phyloP scores from a whole-genome alignment of 2,329 filamentous ascomycete genomes.

The Talaromyces sp. region DNA sequence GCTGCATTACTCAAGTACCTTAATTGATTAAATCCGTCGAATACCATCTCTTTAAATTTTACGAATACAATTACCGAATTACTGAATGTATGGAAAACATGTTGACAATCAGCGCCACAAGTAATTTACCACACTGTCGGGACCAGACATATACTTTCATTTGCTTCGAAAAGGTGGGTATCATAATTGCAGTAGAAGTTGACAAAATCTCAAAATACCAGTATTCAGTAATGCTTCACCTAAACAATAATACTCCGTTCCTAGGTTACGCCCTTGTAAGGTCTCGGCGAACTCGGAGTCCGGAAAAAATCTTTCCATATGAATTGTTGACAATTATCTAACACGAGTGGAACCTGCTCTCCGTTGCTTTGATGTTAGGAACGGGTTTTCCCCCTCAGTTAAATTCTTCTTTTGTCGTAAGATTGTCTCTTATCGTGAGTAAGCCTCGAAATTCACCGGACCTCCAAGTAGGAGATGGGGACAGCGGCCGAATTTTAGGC shows the following conservation, averaged over 20 bases:
- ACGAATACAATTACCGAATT: not conserved
- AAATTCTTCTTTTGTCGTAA: not conserved
- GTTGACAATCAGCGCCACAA: not conserved
- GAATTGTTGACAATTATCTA: not conserved
- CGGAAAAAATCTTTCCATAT: not conserved
- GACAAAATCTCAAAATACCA: not conserved
- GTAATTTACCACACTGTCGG: slow-evolving; percentile 1
- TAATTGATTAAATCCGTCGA: not conserved
- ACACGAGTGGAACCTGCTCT: not conserved
- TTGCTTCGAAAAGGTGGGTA: not conserved
- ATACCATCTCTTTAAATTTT: not conserved
- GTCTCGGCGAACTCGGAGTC: not conserved
- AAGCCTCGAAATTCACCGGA: not conserved
- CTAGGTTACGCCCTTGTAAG: not conserved
- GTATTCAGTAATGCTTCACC: not conserved
- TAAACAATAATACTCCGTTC: not conserved
- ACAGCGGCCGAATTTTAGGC: not conserved
- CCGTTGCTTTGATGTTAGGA: not conserved
- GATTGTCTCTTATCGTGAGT: not conserved
- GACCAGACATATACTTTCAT: not conserved
- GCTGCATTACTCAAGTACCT: not conserved
- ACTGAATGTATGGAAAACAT: not conserved
- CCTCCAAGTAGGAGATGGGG: not conserved
- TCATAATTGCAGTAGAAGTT: not conserved
- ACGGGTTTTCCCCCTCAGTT: not conserved